Conservation (phyloP, 257 asterid species). For the Linaria vulgaris region DNA sequence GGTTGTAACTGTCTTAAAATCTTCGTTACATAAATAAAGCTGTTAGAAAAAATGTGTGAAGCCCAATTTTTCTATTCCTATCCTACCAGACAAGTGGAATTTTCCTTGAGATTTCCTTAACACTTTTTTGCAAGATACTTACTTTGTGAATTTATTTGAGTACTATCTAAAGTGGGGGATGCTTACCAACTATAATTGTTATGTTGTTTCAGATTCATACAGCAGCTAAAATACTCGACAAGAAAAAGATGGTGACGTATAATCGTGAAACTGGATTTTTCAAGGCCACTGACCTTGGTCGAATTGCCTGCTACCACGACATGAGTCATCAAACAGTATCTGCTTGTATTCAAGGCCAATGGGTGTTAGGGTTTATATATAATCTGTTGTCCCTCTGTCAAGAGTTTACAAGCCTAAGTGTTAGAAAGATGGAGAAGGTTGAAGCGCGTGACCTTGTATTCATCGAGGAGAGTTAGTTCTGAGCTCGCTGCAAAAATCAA, state of each 20-base stretch:
- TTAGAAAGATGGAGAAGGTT: constrained; percentile 63
- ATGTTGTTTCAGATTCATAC: constrained; percentile 51
- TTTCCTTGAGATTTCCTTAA: too few species aligned
- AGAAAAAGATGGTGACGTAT: constrained; percentile 56
- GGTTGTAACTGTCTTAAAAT: too few species aligned
- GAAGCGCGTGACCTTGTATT: constrained; percentile 65
- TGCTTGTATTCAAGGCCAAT: constrained; percentile 58
- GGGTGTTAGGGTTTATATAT: constrained; percentile 71
- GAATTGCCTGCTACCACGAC: constrained; percentile 60
- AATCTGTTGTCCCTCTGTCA: constrained; percentile 61
- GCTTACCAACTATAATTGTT: neutral
- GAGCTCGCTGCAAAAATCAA: constrained; percentile 64
- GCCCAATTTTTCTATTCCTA: too few species aligned
- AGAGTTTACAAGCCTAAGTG: constrained; percentile 53
- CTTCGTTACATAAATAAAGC: too few species aligned
- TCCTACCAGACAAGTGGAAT: too few species aligned
- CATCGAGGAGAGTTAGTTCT: constrained; percentile 53
- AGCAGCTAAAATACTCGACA: constrained; percentile 51
- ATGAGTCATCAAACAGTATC: constrained; percentile 53
- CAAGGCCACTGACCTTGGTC: constrained; percentile 63
- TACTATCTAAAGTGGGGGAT: too few species aligned
- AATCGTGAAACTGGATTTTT: constrained; percentile 63
- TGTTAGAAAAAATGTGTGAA: too few species aligned
- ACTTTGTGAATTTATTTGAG: too few species aligned
- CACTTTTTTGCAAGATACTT: neutral